Base-by-base conservation (phyloP, 176 grass and related monocot genomes). In the Tuctoria greenei region DNA sequence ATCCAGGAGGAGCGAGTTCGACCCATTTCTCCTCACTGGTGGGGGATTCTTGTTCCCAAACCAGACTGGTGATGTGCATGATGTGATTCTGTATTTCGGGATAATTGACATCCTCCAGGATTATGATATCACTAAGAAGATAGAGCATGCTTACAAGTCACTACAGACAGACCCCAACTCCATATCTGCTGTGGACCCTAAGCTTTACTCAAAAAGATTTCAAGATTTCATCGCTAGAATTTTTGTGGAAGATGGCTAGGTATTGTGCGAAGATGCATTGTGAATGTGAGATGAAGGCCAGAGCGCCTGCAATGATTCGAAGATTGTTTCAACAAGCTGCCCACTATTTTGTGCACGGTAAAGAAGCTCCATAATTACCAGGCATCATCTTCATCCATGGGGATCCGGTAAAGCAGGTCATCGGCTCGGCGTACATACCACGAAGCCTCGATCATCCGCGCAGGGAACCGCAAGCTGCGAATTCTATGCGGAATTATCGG, bases 21-120 rank as follows among this genome's bases (percentile, higher is more conserved):
- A 98, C 6, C 82, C 89, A 1, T 86, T 87, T 79, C 61, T 83
- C 47, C 51, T 88, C 1, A 90, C 57, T 51, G 86, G 86, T 40
- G 82, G 86, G 8, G 91, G 86, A 11, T 90, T 94, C 67, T 69
- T 81, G 21, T 79, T 76, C 71, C 57, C 87, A 40, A 86, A 86
- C 34, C 91, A 84, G 74, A 81, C 54, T 1, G 89, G 77, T 2
- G 87, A 87, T 68, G 66, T 88, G 66, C 72, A 81, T 17, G 89
- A 99, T 7, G 91, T 95, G 61, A 84, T 99, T 40, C 85, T 99
- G 16, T 99, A 88, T 72, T 99, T 95, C 14, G 96, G 96, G 62
- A 99, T 99, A 71, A 99, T 99, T 4, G 96, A 99, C 76, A 95
- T 99, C 45, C 85, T 93, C 20, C 91, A 93, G 79, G 87, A 90